Base-by-base conservation (phyloP, 2,329 filamentous ascomycete genomes). In the Hypoxylon sp. region DNA sequence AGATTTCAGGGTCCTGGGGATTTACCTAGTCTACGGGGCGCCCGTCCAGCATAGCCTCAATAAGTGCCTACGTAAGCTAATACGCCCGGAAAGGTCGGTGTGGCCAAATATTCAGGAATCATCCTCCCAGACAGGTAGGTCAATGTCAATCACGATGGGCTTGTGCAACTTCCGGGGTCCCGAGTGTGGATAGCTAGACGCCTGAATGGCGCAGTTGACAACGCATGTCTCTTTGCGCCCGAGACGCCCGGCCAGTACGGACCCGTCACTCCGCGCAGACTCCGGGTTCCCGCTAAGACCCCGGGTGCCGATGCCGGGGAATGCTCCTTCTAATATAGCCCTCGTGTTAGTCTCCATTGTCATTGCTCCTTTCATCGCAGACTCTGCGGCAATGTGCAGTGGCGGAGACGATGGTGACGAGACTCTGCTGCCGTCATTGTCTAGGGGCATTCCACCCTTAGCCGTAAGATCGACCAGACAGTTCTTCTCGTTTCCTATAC, bases 91-190 rank as follows among this genome's bases (percentile, higher is more conserved):
- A 61, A 44, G 20, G 49, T 64, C 60, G 59, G 59, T n/a, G 66
- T 56, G 48, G 62, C 56, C 13, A 66, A 33, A 61, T 58, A 33
- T 33, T 56, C 37, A 68, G 27, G 63, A 58, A 65, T 66, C 50
- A 53, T 53, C 74, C 55, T 79, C 77, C 83, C 85, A 88, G 20
- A 90, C 82, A 0, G 91, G 90, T 68, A 96, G 81, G 71, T 94
- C 89, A 31, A 97, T 76, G 77, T 97, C 93, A 11, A 97, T 89
- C n/a, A 97, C 90, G 72, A 97, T 91, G 20, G 93, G 91, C 77
- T 94, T 92, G 79, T 95, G 90, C 80, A 92, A 89, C 68, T 80
- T 84, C 78, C 90, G 92, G 14, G 88, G 88, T 1, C 83, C 85
- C 0, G 73, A 74, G 70, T 91, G 89, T 55, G 90, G 90, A 80